Evolutionary conservation across 306 rosid genomes (phyloP).

Genomic region (Rosa multiflora): DNA sequence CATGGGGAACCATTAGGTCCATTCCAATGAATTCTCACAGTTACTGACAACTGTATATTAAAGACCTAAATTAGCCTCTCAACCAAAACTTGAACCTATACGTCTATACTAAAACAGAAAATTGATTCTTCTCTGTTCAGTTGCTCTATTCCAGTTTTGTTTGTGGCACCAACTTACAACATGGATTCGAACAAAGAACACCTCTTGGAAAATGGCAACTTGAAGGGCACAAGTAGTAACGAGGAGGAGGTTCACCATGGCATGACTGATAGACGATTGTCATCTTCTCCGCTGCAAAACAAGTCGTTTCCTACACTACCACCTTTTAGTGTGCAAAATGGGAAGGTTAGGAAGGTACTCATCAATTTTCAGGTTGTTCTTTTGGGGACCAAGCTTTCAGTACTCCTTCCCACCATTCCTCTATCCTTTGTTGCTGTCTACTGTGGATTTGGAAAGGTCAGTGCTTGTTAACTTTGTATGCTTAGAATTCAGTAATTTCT

Average conservation of each 20-base stretch:
- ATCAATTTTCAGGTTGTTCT: slow-evolving; percentile 64
- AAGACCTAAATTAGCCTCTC: background rate
- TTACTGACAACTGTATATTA: background rate
- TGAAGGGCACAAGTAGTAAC: slow-evolving; percentile 33
- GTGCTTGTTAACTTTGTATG: slow-evolving; percentile 11
- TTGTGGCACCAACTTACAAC: background rate
- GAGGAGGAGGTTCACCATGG: slow-evolving; percentile 48
- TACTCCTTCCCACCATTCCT: slow-evolving; percentile 76
- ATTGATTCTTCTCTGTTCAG: background rate
- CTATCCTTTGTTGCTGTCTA: slow-evolving; percentile 50
- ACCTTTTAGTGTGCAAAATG: slow-evolving; percentile 29
- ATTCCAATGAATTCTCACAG: background rate
- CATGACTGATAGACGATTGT: slow-evolving; percentile 62
- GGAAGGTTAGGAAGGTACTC: slow-evolving; percentile 34
- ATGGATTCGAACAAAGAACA: slow-evolving; percentile 60
- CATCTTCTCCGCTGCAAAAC: slow-evolving; percentile 58
- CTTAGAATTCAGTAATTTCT: background rate
- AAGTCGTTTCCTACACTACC: slow-evolving; percentile 49
- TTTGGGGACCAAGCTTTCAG: slow-evolving; percentile 77
- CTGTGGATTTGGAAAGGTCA: slow-evolving; percentile 60
- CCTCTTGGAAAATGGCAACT: slow-evolving; percentile 59
- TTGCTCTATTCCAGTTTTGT: background rate
- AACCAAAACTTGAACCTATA: background rate
- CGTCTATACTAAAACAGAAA: background rate
- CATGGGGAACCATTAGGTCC: background rate